Percentiles rank a stretch among this genome's conserved stretches.
These are phyloP conservation scores for Vitis riparia DNA, from an alignment of 164 flowering plant species.

Conservation along the genomic window DNA sequence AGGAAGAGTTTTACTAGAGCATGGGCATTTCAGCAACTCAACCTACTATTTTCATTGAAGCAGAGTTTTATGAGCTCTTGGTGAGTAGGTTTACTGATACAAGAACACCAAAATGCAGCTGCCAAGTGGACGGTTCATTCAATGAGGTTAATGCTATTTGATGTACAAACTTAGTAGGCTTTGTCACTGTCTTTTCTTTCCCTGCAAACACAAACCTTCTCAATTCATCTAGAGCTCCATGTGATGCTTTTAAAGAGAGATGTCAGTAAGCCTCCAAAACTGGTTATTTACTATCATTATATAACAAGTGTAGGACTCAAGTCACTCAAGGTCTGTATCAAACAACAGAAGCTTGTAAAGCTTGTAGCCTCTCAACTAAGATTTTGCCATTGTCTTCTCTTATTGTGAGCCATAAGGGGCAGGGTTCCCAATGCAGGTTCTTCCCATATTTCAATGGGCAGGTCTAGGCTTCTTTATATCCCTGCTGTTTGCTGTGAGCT, in stretches of 20 bases:
- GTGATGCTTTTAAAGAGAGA: slow-evolving; percentile 32
- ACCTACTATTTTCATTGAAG: no score
- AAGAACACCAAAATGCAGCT: slow-evolving; percentile 2
- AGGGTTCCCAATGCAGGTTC: slow-evolving; percentile 34
- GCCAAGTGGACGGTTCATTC: slow-evolving; percentile 47
- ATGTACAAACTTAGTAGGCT: slow-evolving; percentile 7
- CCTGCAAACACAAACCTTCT: slow-evolving; percentile 1
- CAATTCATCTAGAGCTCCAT: slow-evolving; percentile 36
- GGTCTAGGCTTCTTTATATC: slow-evolving; percentile 35
- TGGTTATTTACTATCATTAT: slow-evolving; percentile 3
- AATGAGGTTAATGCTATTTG: slow-evolving; percentile 29
- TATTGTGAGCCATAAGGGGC: not conserved
- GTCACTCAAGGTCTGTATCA: not conserved
- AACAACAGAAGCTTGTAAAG: not conserved
- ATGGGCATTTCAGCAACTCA: no score
- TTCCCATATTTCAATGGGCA: slow-evolving; percentile 20
- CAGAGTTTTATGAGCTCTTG: slow-evolving; percentile 13
- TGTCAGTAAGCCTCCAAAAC: slow-evolving; percentile 20
- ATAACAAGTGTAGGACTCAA: slow-evolving; percentile 12
- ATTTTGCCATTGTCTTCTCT: not conserved
- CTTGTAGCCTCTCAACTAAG: not conserved
- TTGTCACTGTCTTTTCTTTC: slow-evolving; percentile 18
- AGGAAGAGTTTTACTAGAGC: no score
- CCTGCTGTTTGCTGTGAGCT: slow-evolving; percentile 30
- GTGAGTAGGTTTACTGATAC: slow-evolving; percentile 8